These are phyloP conservation scores for Rachicladosporium sp. DNA, from an alignment of 2,329 filamentous ascomycete genomes.

Conservation along the genomic window DNA sequence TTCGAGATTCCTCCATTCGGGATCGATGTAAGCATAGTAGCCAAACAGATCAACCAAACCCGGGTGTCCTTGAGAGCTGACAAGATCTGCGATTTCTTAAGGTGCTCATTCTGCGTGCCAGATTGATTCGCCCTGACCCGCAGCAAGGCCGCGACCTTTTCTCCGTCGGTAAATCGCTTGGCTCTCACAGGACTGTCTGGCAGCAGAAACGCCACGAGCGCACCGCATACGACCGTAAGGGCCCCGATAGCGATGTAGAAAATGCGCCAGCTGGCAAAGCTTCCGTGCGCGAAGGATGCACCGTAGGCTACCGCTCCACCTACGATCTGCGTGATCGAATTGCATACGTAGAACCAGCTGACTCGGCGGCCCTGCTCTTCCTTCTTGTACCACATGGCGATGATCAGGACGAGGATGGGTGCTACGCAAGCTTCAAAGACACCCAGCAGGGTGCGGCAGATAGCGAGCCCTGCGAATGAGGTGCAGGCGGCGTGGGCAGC, in stretches of 20 bases:
- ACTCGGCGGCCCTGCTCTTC: constrained; percentile 9
- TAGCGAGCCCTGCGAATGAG: constrained; percentile 26
- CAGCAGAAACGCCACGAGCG: constrained; percentile 19
- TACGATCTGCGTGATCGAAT: constrained; percentile 4
- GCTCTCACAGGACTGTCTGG: constrained; percentile 26
- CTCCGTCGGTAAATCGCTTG: constrained; percentile 22
- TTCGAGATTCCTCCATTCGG: constrained; percentile 24
- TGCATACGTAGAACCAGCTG: constrained; percentile 8
- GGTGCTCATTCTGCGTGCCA: constrained; percentile 22
- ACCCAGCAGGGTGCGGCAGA: constrained; percentile 42
- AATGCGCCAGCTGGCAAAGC: constrained; percentile 15
- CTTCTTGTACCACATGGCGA: constrained; percentile 19
- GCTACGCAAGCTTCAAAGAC: constrained; percentile 43
- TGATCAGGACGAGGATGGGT: constrained; percentile 43
- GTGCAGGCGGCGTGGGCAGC: constrained; percentile 25
- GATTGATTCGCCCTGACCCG: constrained; percentile 25
- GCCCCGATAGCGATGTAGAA: constrained; percentile 22
- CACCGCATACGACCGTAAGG: constrained; percentile 18
- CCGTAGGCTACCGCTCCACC: constrained; percentile 6
- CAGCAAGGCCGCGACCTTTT: constrained; percentile 25
- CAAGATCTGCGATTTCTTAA: constrained; percentile 15
- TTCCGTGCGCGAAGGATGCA: constrained; percentile 4
- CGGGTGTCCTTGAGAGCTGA: constrained; percentile 16
- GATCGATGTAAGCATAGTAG: constrained; percentile 15
- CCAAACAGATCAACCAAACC: constrained; percentile 16